Base-by-base conservation (phyloP, 345 rosid genomes). In the Firmiana major region DNA sequence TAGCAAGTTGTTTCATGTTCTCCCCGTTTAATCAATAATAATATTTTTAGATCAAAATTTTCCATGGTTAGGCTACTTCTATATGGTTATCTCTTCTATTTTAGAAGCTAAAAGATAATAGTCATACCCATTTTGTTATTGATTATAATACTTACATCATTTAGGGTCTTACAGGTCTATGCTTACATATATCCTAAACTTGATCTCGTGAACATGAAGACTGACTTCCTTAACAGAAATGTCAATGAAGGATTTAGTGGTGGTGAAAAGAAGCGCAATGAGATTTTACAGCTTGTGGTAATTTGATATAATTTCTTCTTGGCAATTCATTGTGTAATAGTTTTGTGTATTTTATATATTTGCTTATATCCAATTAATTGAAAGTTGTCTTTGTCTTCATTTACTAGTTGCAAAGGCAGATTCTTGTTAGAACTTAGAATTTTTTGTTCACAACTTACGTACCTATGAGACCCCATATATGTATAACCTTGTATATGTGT, bases 171-270 rank as follows among this genome's bases (percentile, higher is more conserved):
- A 91, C 95, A 92, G 99, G 91, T 96, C 85, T 94, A 85, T 83
- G 88, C 89, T 71, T 88, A 87, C 73, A 71, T 96, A 63, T 86
- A 81, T 76, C 90, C 97, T 59, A 96, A 96, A 82, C 95, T 96
- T 9, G 90, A 89, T 81, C 86, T 85, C 42, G 89, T 96, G 87
- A 96, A 92, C 83, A 94, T 94, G 97, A 91, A 91, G 88, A 90
- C 82, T 0, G 98, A 93, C 85, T 96, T 92, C 82, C 92, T 96
- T 42, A 90, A 92, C 81, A 86, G 99, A 87, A 96, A 96, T 84
- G 99, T 96, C 43, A 94, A n/a, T n/a, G n/a, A n/a, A n/a, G n/a
- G n/a, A n/a, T n/a, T n/a, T n/a, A n/a, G n/a, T n/a, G n/a, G n/a
- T n/a, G n/a, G n/a, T n/a, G n/a, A n/a, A n/a, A n/a, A n/a, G n/a